Evolutionary conservation across 768 basidiomycete species (phyloP), one percentile per base, ranked within the genome.

Genomic region (Gelatoporia subvermispora): DNA sequence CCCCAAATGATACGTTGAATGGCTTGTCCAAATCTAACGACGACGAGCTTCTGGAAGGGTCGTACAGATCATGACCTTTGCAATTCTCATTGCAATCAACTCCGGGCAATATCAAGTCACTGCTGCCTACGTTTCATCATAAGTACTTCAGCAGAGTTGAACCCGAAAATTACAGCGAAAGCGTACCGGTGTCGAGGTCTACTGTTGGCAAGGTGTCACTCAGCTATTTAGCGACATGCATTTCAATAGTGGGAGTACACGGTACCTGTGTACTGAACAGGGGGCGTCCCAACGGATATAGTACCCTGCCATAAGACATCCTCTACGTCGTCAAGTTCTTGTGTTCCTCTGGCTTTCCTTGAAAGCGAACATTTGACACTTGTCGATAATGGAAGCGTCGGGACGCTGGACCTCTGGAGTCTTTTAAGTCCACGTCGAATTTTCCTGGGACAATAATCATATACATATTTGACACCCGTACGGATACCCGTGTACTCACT

Each of bases 51-150:
- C 55, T 49, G 36, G 52, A 21, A 3, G 73, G 64, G 51, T 73
- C 51, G 56, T 72, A 77, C 8, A 60, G 23, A 16, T 58, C 62
- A 46, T 76, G 74, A 4, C 68, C 66, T 9, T 64, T 56, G 54
- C 75, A 76, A 28, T 59, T 66, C 3, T 51, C 54, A 18, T 49
- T 50, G 55, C 75, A 76, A 16, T 53, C 51, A 0, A 60, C 47
- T 11, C 69, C 71, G 35, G 75, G 73, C 24, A 77, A 65, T 57
- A 81, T 67, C 8, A 77, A 60, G 60, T 81, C 79, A 40, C 72
- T 65, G 37, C 75, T 77, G 22, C 78, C 72, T 31, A 31, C 28
- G 13, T 31, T 5, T 13, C 28, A 13, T 31, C 28, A 31, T 7
- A 31, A 31, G n/a, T n/a, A n/a, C n/a, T 31, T 31, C 28, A 31